Percentiles rank a stretch among this genome's conserved stretches.
These are phyloP conservation scores for Alternaria hordeiaustralica DNA, from an alignment of 2,329 filamentous ascomycete species.

Conservation along the genomic window DNA sequence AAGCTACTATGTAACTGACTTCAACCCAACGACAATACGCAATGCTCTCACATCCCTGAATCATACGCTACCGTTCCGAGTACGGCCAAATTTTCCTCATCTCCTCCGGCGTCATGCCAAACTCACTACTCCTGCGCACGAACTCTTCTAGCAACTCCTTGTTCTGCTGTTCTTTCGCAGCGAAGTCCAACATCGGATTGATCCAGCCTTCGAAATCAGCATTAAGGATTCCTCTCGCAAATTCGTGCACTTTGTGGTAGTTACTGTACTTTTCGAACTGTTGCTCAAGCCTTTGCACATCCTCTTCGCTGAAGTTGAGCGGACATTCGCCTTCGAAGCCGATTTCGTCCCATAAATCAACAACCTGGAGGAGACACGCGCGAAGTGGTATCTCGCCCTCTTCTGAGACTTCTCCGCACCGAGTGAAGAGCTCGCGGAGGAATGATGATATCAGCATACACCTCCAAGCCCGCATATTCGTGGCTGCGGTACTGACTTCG, in stretches of 20 bases:
- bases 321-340: conserved; percentile 34
- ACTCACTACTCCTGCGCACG: conserved; percentile 18
- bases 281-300: conserved; percentile 34
- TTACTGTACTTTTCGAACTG: conserved; percentile 42
- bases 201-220: conserved; percentile 49
- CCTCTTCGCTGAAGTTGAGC: conserved; percentile 34
- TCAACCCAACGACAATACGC: background rate
- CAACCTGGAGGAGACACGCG: conserved; percentile 43
- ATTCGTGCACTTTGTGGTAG: conserved; percentile 33
- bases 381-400: conserved; percentile 44
- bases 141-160: conserved; percentile 26
- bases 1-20: background rate
- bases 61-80: background rate
- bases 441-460: conserved; percentile 34
- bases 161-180: conserved; percentile 26
- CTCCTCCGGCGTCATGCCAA: conserved; percentile 19
- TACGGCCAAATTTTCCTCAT: conserved; percentile 26
- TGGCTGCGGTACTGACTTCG: conserved; percentile 19
- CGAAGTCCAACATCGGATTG: conserved; percentile 38
- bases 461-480: too few relatives aligned
- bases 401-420: conserved; percentile 31
- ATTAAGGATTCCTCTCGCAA: conserved; percentile 36
- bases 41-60: background rate
- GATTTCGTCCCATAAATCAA: conserved; percentile 32
- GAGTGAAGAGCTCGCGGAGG: conserved; percentile 42